A percentile compares a stretch with the other conserved stretches of the same genome.
Conservation (phyloP, 2,329 filamentous ascomycete species). For the Aspergillus japonicus region DNA sequence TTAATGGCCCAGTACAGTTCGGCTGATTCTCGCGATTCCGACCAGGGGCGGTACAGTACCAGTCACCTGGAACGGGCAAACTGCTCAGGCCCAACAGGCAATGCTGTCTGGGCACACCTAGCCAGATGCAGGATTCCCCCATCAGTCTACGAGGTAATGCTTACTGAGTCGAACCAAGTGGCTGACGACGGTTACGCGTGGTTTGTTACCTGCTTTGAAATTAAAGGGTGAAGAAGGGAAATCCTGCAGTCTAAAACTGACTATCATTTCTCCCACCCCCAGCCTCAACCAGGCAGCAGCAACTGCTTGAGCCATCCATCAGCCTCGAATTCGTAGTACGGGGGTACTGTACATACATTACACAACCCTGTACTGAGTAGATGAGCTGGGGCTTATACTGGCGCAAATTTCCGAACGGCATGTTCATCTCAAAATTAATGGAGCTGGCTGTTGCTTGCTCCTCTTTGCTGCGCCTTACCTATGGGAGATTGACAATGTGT, state of each 20-base stretch:
- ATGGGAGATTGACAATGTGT: not conserved
- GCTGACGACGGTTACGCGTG: not conserved
- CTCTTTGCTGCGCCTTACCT: too few species aligned
- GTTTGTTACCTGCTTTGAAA: not conserved
- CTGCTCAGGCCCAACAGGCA: not conserved
- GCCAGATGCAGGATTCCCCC: too few species aligned
- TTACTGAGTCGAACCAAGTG: not conserved
- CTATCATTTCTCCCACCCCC: not conserved
- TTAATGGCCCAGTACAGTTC: not conserved
- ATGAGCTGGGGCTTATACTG: too few species aligned
- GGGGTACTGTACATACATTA: too few species aligned
- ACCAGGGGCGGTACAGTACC: not conserved
- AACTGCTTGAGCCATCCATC: not conserved
- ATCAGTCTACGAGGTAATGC: too few species aligned
- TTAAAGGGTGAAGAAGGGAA: conserved; percentile 4
- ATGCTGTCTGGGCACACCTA: not conserved
- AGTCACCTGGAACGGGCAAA: too few species aligned
- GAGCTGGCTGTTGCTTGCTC: too few species aligned
- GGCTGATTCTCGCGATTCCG: not conserved
- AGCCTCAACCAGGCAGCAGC: not conserved
- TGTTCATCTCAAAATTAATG: too few species aligned
- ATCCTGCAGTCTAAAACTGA: not conserved
- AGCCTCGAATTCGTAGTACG: too few species aligned
- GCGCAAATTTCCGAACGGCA: too few species aligned
- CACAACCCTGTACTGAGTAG: too few species aligned